Conservation (phyloP, 1,284 basidiomycete genomes). For the Pseudozyma flocculosa region DNA sequence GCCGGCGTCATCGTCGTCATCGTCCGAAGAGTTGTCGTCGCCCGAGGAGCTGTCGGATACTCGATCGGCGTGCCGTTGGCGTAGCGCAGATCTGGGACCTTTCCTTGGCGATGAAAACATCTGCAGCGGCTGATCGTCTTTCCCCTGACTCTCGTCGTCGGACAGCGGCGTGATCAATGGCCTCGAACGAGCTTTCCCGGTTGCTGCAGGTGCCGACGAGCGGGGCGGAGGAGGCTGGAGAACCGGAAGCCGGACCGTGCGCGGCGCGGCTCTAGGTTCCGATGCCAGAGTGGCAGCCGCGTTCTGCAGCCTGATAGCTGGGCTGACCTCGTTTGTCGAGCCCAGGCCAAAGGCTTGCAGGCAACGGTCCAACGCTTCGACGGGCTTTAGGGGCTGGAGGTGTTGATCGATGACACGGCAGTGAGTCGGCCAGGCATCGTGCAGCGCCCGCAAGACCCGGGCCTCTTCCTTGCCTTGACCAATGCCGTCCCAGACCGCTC, state of each 20-base stretch:
- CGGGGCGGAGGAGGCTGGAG: constrained; percentile 6
- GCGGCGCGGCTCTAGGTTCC: background rate
- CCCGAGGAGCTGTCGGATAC: background rate
- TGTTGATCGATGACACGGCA: background rate
- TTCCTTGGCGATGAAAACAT: constrained; percentile 9
- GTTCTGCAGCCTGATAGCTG: background rate
- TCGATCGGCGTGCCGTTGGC: too few relatives aligned
- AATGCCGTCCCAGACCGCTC: constrained; percentile 73
- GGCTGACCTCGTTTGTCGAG: too few relatives aligned
- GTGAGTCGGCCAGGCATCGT: constrained; percentile 12
- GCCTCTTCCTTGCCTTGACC: constrained; percentile 65
- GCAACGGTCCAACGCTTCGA: background rate
- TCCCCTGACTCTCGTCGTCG: constrained; percentile 4
- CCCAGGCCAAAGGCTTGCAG: constrained; percentile 4
- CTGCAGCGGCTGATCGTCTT: background rate
- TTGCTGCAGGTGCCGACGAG: background rate
- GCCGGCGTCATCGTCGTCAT: constrained; percentile 1
- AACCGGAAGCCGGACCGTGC: constrained; percentile 8
- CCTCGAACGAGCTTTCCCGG: background rate
- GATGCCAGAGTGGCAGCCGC: background rate
- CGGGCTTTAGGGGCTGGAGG: background rate
- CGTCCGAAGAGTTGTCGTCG: constrained; percentile 9
- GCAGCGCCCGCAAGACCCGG: constrained; percentile 42
- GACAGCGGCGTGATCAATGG: constrained; percentile 28
- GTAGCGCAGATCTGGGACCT: too few relatives aligned